Evolutionary conservation across 2,329 filamentous ascomycete species (phyloP), one percentile per base, ranked within the genome.

Genomic region (Neonectria neomacrospora): DNA sequence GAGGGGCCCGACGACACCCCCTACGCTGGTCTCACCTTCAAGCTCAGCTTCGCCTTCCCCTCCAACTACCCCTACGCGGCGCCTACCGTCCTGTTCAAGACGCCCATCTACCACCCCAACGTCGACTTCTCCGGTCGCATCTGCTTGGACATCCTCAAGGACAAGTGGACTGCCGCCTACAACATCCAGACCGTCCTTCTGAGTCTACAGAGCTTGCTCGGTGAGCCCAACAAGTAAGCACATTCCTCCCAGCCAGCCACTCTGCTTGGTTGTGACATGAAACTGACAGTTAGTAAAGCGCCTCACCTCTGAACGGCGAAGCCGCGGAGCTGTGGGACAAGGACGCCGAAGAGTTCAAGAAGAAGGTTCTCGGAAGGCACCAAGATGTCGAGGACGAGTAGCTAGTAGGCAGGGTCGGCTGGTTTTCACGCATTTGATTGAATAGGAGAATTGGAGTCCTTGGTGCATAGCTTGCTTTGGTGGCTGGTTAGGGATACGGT

Each of bases 141-240:
- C 80, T 99, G 96, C 79, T 86, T 99, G 65, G 96, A 99, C 76
- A 99, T 99, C 71, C 85, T 99, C 69, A 98, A 97, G 86, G 96
- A 98, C 80, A 97, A 97, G 83, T 99, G 96, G 96, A 97, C 94
- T 63, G 94, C 96, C 18, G 94, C 96, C 45, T 96, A 97, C 86
- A 98, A 98, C 76, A 94, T 97, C 66, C 93, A 96, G 79, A 97
- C 91, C 50, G 93, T 99, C 50, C 83, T 99, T 58, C 80, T 99
- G 74, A 98, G 95, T 73, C 81, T 99, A 80, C 96, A 99, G 81
- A 97, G 94, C 80, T 82, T 99, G 75, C 86, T 99, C 32, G 96
- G 95, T 26, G 96, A 99, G 81, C 96, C 96, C 37, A 99, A 99
- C 82, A 99, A 99, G 96, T 98, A 83, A 79, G 92, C 82, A 41